Evolutionary conservation across 495 filamentous ascomycete genomes (phyloP).

Genomic region (Xylaria grammica): DNA sequence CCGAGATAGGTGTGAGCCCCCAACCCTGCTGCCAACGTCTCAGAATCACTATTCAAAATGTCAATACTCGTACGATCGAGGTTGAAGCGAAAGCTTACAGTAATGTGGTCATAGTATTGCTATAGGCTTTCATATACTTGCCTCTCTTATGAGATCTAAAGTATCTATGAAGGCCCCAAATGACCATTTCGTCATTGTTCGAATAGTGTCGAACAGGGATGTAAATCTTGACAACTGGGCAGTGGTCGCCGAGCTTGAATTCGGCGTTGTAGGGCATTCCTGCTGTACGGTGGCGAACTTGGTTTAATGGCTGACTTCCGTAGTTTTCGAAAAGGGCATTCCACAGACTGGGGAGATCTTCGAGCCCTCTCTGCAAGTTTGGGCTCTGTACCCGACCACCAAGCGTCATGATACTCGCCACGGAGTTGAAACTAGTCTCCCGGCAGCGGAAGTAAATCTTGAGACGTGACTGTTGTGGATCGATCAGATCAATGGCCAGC

Average conservation of each 20-base stretch:
- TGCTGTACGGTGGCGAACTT: constrained; percentile 35
- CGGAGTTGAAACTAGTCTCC: constrained; percentile 35
- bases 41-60: not conserved
- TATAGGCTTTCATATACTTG: not conserved
- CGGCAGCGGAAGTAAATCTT: constrained; percentile 44
- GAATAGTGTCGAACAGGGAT: constrained; percentile 41
- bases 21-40: not conserved
- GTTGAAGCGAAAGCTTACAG: not conserved
- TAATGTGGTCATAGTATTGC: not conserved
- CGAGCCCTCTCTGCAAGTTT: constrained; percentile 23
- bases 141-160: not conserved
- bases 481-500: constrained; percentile 42
- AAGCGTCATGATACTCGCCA: constrained; percentile 38
- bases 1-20: constrained; percentile 33
- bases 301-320: constrained; percentile 16
- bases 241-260: constrained; percentile 27
- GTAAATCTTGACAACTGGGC: constrained; percentile 43
- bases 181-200: constrained; percentile 24
- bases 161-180: not conserved
- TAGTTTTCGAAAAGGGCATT: constrained; percentile 21
- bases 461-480: constrained; percentile 35
- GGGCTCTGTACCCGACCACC: constrained; percentile 25
- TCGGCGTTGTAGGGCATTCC: constrained; percentile 48
- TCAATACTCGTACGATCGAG: not conserved
- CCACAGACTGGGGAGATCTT: constrained; percentile 25